Evolutionary conservation across 2,329 filamentous ascomycete species (phyloP), one percentile per base, ranked within the genome.

Genomic region (Ophiostoma montium): DNA sequence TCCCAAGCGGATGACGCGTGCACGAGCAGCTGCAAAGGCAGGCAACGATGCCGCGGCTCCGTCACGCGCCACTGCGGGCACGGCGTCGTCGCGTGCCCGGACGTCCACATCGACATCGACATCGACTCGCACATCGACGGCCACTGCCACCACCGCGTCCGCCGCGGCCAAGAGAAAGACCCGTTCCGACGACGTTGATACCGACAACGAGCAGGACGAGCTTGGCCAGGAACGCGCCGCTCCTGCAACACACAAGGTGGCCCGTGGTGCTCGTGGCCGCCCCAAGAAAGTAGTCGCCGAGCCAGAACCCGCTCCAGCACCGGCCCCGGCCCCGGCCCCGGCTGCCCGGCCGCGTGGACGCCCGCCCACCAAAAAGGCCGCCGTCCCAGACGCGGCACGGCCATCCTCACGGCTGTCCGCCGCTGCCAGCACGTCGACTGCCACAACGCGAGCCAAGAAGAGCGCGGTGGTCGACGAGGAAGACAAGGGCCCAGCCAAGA

Each of bases 81-180:
- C 67, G 56, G 64, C 66, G 1, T 67, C 69, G 50, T 72, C 64
- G 31, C 60, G 56, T 47, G 66, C 70, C 15, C 45, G 19, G 27
- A 31, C 47, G 13, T 45, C 50, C 19, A 30, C 45, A 16, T 50
- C 51, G 12, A 30, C 47, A 50, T 58, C 64, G 12, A 59, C 61
- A 38, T 35, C 42, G 13, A 57, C 61, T 33, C 70, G 69, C 56
- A 64, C 66, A 57, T 50, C 63, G 46, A 62, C 62, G 54, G 62
- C 64, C 42, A 51, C 60, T 18, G 58, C 60, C 16, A 51, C 59
- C 21, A 55, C 58, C 12, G 52, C 60, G 1, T 55, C 60, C 48
- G 57, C 56, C 12, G 57, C 63, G 7, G 52, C 62, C 27, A 75
- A 75, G 60, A 64, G 78, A 54, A 82, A 80, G 64, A 70, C 68